phyloP scores from a whole-genome alignment of 805 yeast genomes.

The Teunomyces stri region DNA sequence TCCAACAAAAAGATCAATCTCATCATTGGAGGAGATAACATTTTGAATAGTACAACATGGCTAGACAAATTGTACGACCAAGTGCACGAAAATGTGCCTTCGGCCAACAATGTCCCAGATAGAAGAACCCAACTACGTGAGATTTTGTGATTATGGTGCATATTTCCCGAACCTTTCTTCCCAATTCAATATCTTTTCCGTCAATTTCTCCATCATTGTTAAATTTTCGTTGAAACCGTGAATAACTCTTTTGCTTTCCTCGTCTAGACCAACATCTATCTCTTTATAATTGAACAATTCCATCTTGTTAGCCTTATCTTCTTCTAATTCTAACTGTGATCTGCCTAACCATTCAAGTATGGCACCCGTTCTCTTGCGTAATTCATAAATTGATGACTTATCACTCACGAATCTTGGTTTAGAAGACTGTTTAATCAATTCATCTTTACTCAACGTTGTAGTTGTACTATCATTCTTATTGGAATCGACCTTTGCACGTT shows the following conservation, averaged over 20 bases:
- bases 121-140: slow-evolving; percentile 40
- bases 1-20: slow-evolving; percentile 58
- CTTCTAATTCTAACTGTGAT: slow-evolving; percentile 77
- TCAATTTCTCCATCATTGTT: slow-evolving; percentile 65
- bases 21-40: slow-evolving; percentile 68
- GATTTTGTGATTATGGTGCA: slow-evolving; percentile 34
- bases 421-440: slow-evolving; percentile 65
- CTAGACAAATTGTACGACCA: slow-evolving; percentile 30
- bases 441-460: slow-evolving; percentile 29
- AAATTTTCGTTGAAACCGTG: slow-evolving; percentile 59
- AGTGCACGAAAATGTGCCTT: slow-evolving; percentile 19
- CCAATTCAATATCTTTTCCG: slow-evolving; percentile 73
- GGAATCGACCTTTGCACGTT: slow-evolving; percentile 1
- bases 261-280: slow-evolving; percentile 11
- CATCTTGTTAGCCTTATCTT: slow-evolving; percentile 61
- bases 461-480: neutral
- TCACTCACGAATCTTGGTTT: slow-evolving; percentile 82
- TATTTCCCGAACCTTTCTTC: slow-evolving; percentile 65
- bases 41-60: slow-evolving; percentile 37
- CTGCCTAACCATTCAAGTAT: slow-evolving; percentile 88
- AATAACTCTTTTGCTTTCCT: slow-evolving; percentile 29
- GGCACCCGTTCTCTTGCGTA: slow-evolving; percentile 85
- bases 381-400: slow-evolving; percentile 72
- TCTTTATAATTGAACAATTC: slow-evolving; percentile 45
- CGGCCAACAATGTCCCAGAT: slow-evolving; percentile 29